A percentile compares a stretch with the other conserved stretches of the same genome.
Conservation (phyloP, 176 grass and related monocot species). For the Cymbopogon citratus region DNA sequence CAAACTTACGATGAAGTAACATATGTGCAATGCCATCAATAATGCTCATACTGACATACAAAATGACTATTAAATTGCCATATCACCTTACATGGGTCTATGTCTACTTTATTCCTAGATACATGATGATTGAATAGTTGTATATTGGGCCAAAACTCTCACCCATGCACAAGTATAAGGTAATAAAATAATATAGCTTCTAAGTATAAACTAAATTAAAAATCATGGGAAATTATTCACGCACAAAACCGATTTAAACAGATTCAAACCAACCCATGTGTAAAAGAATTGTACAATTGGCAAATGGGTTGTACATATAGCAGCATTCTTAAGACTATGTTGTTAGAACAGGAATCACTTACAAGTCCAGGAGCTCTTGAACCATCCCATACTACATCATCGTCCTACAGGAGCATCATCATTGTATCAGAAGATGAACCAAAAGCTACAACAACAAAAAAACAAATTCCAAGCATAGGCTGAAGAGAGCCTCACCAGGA, state of each 20-base stretch:
- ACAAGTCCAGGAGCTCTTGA: constrained; percentile 56
- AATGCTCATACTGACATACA: background rate
- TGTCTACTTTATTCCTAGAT: no score
- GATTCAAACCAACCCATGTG: background rate
- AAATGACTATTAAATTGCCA: no score
- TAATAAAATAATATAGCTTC: background rate
- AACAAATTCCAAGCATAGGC: background rate
- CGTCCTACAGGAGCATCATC: constrained; percentile 48
- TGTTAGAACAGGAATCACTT: constrained; percentile 28
- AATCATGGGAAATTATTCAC: background rate
- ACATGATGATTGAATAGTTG: no score
- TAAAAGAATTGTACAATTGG: background rate
- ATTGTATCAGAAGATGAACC: constrained; percentile 28
- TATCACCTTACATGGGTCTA: no score
- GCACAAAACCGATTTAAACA: background rate
- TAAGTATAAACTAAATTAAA: background rate
- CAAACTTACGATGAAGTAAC: constrained; percentile 7
- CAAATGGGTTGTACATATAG: background rate
- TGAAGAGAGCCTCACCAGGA: background rate
- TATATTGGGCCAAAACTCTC: background rate
- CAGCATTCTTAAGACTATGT: background rate
- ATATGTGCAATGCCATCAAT: background rate
- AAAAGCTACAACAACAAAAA: background rate
- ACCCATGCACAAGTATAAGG: constrained; percentile 10
- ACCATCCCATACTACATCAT: constrained; percentile 58